These are phyloP conservation scores for Vitis labrusca DNA, from an alignment of 164 flowering plant species.

Conservation along the genomic window DNA sequence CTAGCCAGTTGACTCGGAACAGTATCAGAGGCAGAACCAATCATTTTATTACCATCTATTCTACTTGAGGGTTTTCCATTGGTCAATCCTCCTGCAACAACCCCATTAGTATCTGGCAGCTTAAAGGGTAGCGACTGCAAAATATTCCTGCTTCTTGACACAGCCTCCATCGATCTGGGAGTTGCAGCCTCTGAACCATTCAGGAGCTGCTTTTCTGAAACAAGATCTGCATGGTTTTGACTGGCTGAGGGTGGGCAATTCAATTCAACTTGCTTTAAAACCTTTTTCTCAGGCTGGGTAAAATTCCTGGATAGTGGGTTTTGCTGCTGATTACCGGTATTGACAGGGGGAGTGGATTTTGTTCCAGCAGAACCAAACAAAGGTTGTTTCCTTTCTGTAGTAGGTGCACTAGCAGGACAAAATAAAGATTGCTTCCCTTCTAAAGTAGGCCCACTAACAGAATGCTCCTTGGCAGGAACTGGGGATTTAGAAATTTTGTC, in stretches of 20 bases:
- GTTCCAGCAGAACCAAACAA: constrained; percentile 12
- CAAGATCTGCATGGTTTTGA: constrained; percentile 25
- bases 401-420: constrained; percentile 22
- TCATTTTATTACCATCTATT: constrained; percentile 19
- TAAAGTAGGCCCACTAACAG: constrained; percentile 20
- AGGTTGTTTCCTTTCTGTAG: constrained; percentile 22
- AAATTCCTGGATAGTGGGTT: constrained; percentile 28
- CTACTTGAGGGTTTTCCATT: constrained; percentile 36
- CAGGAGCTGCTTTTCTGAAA: constrained; percentile 32
- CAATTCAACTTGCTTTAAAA: constrained; percentile 40
- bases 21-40: constrained; percentile 24
- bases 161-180: constrained; percentile 37
- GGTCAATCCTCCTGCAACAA: constrained; percentile 35
- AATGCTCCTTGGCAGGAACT: constrained; percentile 28
- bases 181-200: constrained; percentile 29
- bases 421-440: constrained; percentile 34
- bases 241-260: constrained; percentile 33
- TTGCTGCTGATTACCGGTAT: constrained; percentile 26
- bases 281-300: constrained; percentile 29
- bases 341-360: constrained; percentile 14
- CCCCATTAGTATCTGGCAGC: constrained; percentile 37
- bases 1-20: constrained; percentile 31
- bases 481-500: constrained; percentile 16
- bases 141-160: constrained; percentile 30
- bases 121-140: constrained; percentile 35